Evolutionary conservation across 257 asterid genomes (phyloP), one percentile per base, ranked within the genome.

Genomic region (Lycium barbarum): DNA sequence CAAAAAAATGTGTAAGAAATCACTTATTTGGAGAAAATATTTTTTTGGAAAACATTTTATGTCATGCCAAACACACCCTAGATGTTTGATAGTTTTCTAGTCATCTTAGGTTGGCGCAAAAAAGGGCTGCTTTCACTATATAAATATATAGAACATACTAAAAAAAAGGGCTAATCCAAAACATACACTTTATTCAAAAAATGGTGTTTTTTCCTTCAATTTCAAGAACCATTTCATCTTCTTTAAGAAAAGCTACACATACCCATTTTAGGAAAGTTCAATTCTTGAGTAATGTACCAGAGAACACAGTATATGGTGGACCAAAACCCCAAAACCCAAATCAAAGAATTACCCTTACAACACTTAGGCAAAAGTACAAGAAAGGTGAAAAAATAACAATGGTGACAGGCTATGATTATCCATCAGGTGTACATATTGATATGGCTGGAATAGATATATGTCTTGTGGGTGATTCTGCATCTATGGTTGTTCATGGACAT

Each of bases 401-500:
- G 98, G 98, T 95, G 59, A 96, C 98, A 26, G 98, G 97, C 12
- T 96, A 95, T 81, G 99, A 96, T 88, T 96, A 95, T 72, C 98
- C 99, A 7, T 92, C 99, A 36, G 94, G 93, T 17, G 97, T 93
- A 51, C 98, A 95, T 86, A 76, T 96, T 84, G 98, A 94, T 87
- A 85, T 91, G 36, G 97, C 97, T 9, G 98, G 94, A 13, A 93
- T 96, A 47, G 99, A 96, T 83, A 90, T 96, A 6, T 93, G 98
- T 86, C 87, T 96, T 80, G 99, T 96, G 65, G 99, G 98, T 0
- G 99, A 96, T 83, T 96, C 99, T 13, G 98, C 98, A n/a, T 72
- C 99, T 66, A 96, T 96, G 99, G 99, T 96, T 55, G 99, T 96
- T 80, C 98, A 96, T 87, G 98, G 98, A 76, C 94, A 95, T 88